Evolutionary conservation across 2,329 filamentous ascomycete species (phyloP).

Genomic region (Hymenoscyphus fraxineus): DNA sequence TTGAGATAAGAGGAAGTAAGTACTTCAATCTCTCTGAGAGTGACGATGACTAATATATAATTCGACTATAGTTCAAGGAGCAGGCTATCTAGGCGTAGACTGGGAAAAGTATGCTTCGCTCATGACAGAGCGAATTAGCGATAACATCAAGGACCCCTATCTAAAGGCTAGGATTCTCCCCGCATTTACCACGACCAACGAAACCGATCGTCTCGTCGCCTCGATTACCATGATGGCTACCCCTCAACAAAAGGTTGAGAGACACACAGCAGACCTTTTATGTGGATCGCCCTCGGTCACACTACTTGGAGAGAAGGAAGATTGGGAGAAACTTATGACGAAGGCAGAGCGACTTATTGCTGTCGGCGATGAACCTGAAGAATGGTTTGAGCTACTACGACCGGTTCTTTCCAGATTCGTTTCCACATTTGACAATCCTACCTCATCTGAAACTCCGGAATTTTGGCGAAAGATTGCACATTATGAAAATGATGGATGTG

Average conservation of each 20-base stretch:
- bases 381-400: conserved; percentile 34
- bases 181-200: conserved; percentile 47
- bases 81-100: conserved; percentile 20
- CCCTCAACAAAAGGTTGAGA: conserved; percentile 46
- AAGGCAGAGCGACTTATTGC: conserved; percentile 34
- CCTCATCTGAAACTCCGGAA: conserved; percentile 25
- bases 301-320: conserved; percentile 43
- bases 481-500: neutral
- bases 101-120: conserved; percentile 33
- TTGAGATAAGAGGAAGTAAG: conserved; percentile 15
- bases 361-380: conserved; percentile 35
- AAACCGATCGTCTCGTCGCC: conserved; percentile 41
- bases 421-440: conserved; percentile 32
- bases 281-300: conserved; percentile 53
- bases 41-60: neutral
- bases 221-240: conserved; percentile 49
- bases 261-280: conserved; percentile 27
- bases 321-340: conserved; percentile 40
- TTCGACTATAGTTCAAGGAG: neutral
- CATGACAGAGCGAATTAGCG: conserved; percentile 40
- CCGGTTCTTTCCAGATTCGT: conserved; percentile 38
- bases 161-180: conserved; percentile 50
- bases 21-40: conserved; percentile 10
- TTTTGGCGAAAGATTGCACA: conserved; percentile 37
- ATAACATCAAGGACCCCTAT: conserved; percentile 40